Evolutionary conservation across 2,329 filamentous ascomycete species (phyloP), one percentile per base, ranked within the genome.

Genomic region (Fusarium zealandicum): DNA sequence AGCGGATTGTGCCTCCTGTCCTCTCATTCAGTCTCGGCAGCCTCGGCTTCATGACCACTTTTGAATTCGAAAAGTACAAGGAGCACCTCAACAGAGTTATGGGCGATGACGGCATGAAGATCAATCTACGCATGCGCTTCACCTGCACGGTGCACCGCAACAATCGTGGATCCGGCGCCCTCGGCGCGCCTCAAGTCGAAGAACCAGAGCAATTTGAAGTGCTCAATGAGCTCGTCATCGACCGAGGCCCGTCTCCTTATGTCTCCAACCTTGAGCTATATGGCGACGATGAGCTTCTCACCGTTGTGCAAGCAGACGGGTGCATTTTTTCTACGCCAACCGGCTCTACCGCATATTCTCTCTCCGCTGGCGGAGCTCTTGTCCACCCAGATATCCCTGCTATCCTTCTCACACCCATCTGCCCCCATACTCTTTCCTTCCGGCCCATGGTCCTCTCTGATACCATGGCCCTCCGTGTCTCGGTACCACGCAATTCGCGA

Each of bases 251-350:
- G 69, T 96, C 91, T 13, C 93, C 93, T 16, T 99, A 98, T 72
- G 93, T 99, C 54, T 98, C 93, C 36, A 96, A 96, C 75, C 82
- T 99, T 32, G 95, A 99, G 77, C 82, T 99, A 10, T 98, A 96
- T 72, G 95, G 93, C 59, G 95, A 99, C 71, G 90, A 96, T 70
- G 92, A 96, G 73, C 87, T 97, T 36, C 82, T 99, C 65, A 99
- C 95, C 13, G 91, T 97, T 44, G 90, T 99, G 40, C 93, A 96
- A 76, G 95, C 95, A 28, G 95, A 99, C 69, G 95, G 95, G 49
- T 96, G 93, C 77, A 99, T 99, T 70, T 96, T 99, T 74, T 96
- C 91, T 38, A 99, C 95, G 0, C 95, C 95, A 1, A 99, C 95
- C 25, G 95, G 90, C 53, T 92, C 89, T 54, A 99, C 95, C 4